Evolutionary conservation across 2,329 filamentous ascomycete species (phyloP).

Genomic region (Fusarium torulosum): DNA sequence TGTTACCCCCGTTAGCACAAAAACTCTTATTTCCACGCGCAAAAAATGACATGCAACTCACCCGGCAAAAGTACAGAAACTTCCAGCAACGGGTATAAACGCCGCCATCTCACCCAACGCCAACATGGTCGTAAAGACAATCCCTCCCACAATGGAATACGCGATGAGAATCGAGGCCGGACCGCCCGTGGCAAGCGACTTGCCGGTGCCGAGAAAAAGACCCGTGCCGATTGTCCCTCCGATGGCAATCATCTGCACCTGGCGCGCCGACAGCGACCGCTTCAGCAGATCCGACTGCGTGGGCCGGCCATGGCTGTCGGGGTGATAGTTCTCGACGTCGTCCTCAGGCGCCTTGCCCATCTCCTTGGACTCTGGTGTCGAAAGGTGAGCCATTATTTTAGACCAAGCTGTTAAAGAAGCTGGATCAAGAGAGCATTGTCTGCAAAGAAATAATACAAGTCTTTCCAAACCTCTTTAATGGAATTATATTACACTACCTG

Average conservation of each 20-base stretch:
- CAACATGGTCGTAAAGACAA: slow-evolving; percentile 71
- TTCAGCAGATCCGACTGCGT: slow-evolving; percentile 61
- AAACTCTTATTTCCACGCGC: slow-evolving; percentile 50
- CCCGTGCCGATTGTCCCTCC: slow-evolving; percentile 71
- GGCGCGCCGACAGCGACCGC: slow-evolving; percentile 69
- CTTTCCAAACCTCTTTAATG: neutral
- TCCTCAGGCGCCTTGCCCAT: slow-evolving; percentile 17
- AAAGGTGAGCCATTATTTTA: slow-evolving; percentile 21
- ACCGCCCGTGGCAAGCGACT: slow-evolving; percentile 69
- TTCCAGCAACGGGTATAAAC: slow-evolving; percentile 64
- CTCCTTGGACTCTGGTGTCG: slow-evolving; percentile 34
- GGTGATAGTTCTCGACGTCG: slow-evolving; percentile 39
- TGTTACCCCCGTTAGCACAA: slow-evolving; percentile 26
- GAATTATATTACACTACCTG: neutral
- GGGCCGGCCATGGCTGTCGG: slow-evolving; percentile 26
- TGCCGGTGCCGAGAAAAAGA: slow-evolving; percentile 72
- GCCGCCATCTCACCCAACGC: slow-evolving; percentile 72
- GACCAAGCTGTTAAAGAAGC: neutral
- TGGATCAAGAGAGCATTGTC: neutral
- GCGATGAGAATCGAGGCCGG: slow-evolving; percentile 70
- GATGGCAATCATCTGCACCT: slow-evolving; percentile 76
- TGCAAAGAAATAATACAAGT: no score
- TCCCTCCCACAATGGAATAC: slow-evolving; percentile 68
- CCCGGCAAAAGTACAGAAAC: slow-evolving; percentile 64
- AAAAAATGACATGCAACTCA: slow-evolving; percentile 40